Percentiles rank a stretch among this genome's conserved stretches.
These are phyloP conservation scores for Phytophthora kernoviae DNA, from an alignment of 352 stramenopile genomes.

Conservation along the genomic window DNA sequence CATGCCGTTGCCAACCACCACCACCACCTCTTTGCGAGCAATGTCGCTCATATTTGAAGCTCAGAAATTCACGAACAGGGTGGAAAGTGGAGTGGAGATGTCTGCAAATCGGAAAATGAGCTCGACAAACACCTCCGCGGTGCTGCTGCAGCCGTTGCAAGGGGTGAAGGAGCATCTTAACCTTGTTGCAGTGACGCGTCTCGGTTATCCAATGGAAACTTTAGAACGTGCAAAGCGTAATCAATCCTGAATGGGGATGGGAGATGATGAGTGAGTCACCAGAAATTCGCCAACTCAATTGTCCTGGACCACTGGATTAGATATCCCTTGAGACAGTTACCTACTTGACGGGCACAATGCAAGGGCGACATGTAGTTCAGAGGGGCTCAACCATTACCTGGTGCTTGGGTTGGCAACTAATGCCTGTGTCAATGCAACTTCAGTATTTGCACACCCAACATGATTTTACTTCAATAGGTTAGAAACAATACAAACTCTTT, in stretches of 20 bases:
- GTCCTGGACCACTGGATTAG: conserved; percentile 11
- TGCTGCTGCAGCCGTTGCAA: background rate
- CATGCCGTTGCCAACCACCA: conserved; percentile 93
- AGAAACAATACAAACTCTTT: background rate
- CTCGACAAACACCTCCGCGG: background rate
- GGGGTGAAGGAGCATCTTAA: background rate
- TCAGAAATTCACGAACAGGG: background rate
- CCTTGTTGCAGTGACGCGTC: conserved; percentile 27
- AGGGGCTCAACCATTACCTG: too few relatives aligned
- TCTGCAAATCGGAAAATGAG: conserved; percentile 29
- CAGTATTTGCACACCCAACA: background rate
- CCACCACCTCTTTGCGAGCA: conserved; percentile 55
- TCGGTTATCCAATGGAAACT: conserved; percentile 32
- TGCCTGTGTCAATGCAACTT: too few relatives aligned
- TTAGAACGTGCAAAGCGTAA: conserved; percentile 26
- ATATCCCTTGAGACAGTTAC: conserved; percentile 3
- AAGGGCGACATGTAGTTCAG: background rate
- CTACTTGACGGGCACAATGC: background rate
- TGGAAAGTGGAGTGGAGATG: background rate
- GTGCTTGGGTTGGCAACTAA: too few relatives aligned
- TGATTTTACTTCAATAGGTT: conserved; percentile 5
- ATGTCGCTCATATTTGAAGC: conserved; percentile 21
- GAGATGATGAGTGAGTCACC: conserved; percentile 29
- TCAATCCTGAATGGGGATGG: conserved; percentile 9
- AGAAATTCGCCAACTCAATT: conserved; percentile 17